Conservation (phyloP, 2,329 filamentous ascomycete genomes). For the Aspergillus tamarii region DNA sequence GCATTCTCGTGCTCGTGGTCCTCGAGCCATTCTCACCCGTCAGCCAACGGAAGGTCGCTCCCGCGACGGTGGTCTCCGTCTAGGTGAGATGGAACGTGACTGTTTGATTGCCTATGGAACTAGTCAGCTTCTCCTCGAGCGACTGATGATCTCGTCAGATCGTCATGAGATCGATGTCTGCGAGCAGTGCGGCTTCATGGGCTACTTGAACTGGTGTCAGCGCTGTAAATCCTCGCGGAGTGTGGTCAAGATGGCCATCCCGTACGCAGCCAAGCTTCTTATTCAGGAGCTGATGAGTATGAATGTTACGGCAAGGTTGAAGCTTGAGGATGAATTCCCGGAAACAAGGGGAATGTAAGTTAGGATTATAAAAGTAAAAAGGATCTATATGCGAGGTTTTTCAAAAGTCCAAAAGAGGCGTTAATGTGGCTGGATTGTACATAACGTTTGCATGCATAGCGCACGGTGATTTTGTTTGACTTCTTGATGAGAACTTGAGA, state of each 20-base stretch:
- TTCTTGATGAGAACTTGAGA: background rate
- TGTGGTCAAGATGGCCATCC: conserved; percentile 92
- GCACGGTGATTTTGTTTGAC: conserved; percentile 19
- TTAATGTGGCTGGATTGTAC: conserved; percentile 13
- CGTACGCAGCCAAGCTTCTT: conserved; percentile 93
- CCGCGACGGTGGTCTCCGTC: conserved; percentile 83
- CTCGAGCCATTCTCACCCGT: conserved; percentile 85
- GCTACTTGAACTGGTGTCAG: conserved; percentile 92
- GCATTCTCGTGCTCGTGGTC: conserved; percentile 91
- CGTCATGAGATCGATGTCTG: conserved; percentile 91
- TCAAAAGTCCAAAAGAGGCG: conserved; percentile 6
- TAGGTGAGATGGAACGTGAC: conserved; percentile 99
- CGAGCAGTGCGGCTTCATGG: conserved; percentile 91
- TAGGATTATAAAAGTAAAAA: background rate
- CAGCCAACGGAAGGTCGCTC: conserved; percentile 97
- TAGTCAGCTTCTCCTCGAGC: conserved; percentile 85
- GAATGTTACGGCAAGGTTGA: conserved; percentile 94
- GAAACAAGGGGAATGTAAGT: conserved; percentile 41
- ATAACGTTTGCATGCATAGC: conserved; percentile 30
- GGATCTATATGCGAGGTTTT: background rate
- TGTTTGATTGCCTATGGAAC: conserved; percentile 97
- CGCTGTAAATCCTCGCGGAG: conserved; percentile 83
- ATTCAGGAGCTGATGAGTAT: conserved; percentile 97
- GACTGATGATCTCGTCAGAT: conserved; percentile 93
- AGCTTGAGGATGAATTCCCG: conserved; percentile 92